These are phyloP conservation scores for Trichophyton equinum DNA, from an alignment of 2,329 filamentous ascomycete species.

Conservation along the genomic window DNA sequence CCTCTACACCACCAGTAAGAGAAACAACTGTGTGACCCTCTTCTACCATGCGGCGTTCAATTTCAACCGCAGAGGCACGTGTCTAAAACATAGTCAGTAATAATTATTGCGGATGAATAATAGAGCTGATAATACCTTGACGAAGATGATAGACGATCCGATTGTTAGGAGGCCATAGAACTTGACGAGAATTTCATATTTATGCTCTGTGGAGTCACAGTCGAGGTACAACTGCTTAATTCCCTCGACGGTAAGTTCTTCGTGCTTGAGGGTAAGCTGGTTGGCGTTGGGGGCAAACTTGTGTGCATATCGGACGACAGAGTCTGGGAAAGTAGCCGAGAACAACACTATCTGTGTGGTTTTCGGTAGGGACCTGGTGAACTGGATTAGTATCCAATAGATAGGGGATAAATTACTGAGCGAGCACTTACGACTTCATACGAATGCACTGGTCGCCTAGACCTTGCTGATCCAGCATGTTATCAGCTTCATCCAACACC, in stretches of 20 bases:
- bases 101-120: neutral
- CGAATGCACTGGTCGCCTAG: constrained; percentile 89
- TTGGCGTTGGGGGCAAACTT: constrained; percentile 79
- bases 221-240: constrained; percentile 98
- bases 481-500: constrained; percentile 93
- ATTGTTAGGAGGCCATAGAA: constrained; percentile 95
- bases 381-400: neutral
- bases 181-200: constrained; percentile 79
- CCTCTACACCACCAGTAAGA: constrained; percentile 78
- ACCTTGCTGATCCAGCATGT: constrained; percentile 94
- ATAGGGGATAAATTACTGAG: neutral
- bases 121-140: constrained; percentile 50
- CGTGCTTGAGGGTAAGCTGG: constrained; percentile 72
- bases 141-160: constrained; percentile 95
- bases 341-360: constrained; percentile 82
- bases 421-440: constrained; percentile 60
- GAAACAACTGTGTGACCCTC: constrained; percentile 90
- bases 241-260: constrained; percentile 88
- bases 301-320: constrained; percentile 71
- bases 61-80: constrained; percentile 70
- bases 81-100: constrained; percentile 41
- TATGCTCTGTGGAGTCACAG: constrained; percentile 66
- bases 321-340: constrained; percentile 82
- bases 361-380: constrained; percentile 54
- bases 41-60: constrained; percentile 69